A percentile compares a stretch with the other conserved stretches of the same genome.
Evolutionary conservation across 192 early-diverging fungal species (phyloP).

Genomic region (Chytriomyces sp.): DNA sequence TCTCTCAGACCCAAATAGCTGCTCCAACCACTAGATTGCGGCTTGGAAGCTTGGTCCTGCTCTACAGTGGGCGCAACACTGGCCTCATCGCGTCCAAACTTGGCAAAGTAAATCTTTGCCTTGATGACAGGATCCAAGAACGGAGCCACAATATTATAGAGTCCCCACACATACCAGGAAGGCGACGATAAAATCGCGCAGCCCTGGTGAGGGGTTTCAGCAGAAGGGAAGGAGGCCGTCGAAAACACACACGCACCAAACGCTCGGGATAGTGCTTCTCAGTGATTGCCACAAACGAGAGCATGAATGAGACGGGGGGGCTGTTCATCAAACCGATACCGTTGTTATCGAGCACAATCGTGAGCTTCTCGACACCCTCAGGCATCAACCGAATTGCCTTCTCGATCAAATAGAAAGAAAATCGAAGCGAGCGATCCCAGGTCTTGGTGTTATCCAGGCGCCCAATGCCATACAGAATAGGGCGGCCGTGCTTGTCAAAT

Average conservation of each 20-base stretch:
- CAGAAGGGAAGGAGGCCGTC: too few relatives aligned
- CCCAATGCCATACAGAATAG: slow-evolving; percentile 68
- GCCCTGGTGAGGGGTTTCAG: slow-evolving; percentile 86
- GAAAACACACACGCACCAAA: too few relatives aligned
- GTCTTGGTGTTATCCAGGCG: slow-evolving; percentile 72
- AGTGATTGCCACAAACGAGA: slow-evolving; percentile 70
- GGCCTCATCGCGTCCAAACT: slow-evolving; percentile 21
- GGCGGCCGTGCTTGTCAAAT: slow-evolving; percentile 72
- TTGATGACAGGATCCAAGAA: slow-evolving; percentile 91
- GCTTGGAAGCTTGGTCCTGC: too few relatives aligned
- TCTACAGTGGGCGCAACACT: neutral
- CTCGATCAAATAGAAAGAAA: slow-evolving; percentile 80
- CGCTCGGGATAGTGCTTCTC: slow-evolving; percentile 18
- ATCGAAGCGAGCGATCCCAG: slow-evolving; percentile 69
- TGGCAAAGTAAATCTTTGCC: slow-evolving; percentile 81
- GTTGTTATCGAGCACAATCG: slow-evolving; percentile 81
- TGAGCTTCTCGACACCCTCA: slow-evolving; percentile 72
- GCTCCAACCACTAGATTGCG: neutral
- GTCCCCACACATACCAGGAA: slow-evolving; percentile 80
- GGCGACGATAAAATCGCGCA: slow-evolving; percentile 71
- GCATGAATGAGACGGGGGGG: slow-evolving; percentile 40
- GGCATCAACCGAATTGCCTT: slow-evolving; percentile 62
- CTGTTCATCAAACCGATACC: slow-evolving; percentile 73
- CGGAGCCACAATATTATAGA: slow-evolving; percentile 77
- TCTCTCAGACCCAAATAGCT: slow-evolving; percentile 2